Conservation (phyloP, 768 basidiomycete genomes). For the Xerocomus spinulosus region DNA sequence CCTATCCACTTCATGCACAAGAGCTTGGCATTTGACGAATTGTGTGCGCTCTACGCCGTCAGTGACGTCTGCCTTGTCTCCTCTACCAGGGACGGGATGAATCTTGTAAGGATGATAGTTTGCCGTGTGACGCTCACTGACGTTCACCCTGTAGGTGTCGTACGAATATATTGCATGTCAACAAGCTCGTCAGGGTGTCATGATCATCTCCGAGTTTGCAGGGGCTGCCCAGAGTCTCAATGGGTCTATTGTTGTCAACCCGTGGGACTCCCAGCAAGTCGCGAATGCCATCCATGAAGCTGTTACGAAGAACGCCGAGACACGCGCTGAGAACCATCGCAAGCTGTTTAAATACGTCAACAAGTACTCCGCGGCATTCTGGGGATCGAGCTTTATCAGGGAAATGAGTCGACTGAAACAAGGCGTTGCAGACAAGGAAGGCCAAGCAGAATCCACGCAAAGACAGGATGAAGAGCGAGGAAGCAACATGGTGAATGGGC, state of each 20-base stretch:
- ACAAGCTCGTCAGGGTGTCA: conserved; percentile 85
- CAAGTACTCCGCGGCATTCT: conserved; percentile 91
- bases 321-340: conserved; percentile 86
- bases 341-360: conserved; percentile 97
- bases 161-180: conserved; percentile 99
- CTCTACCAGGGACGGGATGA: conserved; percentile 97
- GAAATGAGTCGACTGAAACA: conserved; percentile 68
- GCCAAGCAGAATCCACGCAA: conserved; percentile 32
- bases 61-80: conserved; percentile 96
- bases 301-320: conserved; percentile 79
- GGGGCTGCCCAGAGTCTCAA: conserved; percentile 96
- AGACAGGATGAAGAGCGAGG: conserved; percentile 36
- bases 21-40: conserved; percentile 85
- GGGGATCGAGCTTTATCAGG: conserved; percentile 86
- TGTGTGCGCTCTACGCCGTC: conserved; percentile 95
- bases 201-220: conserved; percentile 98
- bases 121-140: conserved; percentile 6
- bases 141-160: conserved; percentile 61
- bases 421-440: conserved; percentile 33
- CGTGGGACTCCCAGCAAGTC: conserved; percentile 98
- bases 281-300: conserved; percentile 97
- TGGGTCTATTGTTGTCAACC: conserved; percentile 95
- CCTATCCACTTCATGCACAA: conserved; percentile 99
- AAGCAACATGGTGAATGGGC: conserved; percentile 38
- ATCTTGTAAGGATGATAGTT: conserved; percentile 63